phyloP scores from a whole-genome alignment of 1,284 basidiomycete species.

The Ceratobasidium sp. region DNA sequence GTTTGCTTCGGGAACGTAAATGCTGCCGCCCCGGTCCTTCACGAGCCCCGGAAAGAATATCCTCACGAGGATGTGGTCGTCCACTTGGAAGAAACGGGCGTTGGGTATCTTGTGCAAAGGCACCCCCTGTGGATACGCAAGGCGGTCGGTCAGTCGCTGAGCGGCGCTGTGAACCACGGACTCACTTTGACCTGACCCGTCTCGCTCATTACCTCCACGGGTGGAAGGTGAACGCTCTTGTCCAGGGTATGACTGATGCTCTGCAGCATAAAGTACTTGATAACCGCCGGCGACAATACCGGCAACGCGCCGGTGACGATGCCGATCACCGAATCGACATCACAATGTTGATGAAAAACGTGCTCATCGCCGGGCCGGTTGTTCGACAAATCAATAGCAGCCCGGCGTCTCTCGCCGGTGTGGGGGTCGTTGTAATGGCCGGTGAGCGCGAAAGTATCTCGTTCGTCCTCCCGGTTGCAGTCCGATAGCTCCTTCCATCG shows the following conservation, averaged over 20 bases:
- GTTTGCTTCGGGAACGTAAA: background rate
- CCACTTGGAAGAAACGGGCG: constrained; percentile 17
- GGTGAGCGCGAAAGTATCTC: constrained; percentile 16
- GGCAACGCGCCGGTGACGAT: background rate
- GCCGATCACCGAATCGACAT: constrained; percentile 32
- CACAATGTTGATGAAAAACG: background rate
- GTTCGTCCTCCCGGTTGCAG: background rate
- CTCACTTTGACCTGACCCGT: constrained; percentile 2
- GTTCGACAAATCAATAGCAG: background rate
- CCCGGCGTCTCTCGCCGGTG: background rate
- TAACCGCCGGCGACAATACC: background rate
- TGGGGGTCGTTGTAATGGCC: constrained; percentile 10
- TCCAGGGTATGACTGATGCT: constrained; percentile 14
- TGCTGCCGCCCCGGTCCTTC: too few species aligned
- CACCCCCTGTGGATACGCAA: background rate
- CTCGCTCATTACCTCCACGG: background rate
- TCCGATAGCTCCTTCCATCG: background rate
- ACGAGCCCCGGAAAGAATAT: background rate
- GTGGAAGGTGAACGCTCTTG: constrained; percentile 11
- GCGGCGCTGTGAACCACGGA: too few species aligned
- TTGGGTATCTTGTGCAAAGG: constrained; percentile 20
- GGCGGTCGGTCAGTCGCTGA: background rate
- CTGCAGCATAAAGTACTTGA: constrained; percentile 29
- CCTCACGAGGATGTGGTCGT: background rate
- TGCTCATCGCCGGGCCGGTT: background rate